A percentile compares a stretch with the other conserved stretches of the same genome.
phyloP scores from a whole-genome alignment of 2,329 filamentous ascomycete genomes.

The Passalora sequoiae region DNA sequence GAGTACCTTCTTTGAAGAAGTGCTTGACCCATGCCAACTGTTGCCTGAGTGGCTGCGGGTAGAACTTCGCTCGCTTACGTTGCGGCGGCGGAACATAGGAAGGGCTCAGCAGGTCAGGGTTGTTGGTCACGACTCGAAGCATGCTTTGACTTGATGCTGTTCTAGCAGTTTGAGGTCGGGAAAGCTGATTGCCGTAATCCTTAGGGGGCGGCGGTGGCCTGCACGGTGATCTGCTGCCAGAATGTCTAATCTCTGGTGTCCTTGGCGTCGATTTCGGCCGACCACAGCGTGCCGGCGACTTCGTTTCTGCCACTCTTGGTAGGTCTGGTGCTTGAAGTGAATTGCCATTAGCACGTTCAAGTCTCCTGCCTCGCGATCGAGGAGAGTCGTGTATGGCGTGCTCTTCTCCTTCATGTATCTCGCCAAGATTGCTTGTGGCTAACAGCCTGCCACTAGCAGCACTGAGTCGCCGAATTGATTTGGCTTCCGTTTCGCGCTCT shows the following conservation, averaged over 20 bases:
- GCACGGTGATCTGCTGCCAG: constrained; percentile 66
- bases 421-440: constrained; percentile 63
- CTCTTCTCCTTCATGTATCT: constrained; percentile 70
- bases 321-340: constrained; percentile 60
- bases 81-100: constrained; percentile 44
- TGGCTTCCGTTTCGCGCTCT: constrained; percentile 76
- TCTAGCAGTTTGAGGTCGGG: constrained; percentile 55
- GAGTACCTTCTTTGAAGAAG: constrained; percentile 62
- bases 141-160: constrained; percentile 62
- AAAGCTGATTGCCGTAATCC: constrained; percentile 47
- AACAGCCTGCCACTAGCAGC: constrained; percentile 82
- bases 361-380: constrained; percentile 68
- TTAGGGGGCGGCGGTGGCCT: constrained; percentile 81
- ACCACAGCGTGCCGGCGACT: constrained; percentile 37
- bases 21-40: constrained; percentile 65
- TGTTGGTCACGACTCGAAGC: constrained; percentile 73
- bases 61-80: constrained; percentile 51
- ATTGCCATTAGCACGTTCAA: constrained; percentile 53
- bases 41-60: constrained; percentile 59
- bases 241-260: constrained; percentile 46
- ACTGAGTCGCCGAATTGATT: constrained; percentile 75
- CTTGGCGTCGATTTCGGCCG: constrained; percentile 51
- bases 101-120: constrained; percentile 55
- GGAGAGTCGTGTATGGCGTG: constrained; percentile 50
- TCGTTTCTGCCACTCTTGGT: constrained; percentile 68